Conservation (phyloP, 371 early-diverging fungal genomes). For the Cokeromyces recurvatus region DNA sequence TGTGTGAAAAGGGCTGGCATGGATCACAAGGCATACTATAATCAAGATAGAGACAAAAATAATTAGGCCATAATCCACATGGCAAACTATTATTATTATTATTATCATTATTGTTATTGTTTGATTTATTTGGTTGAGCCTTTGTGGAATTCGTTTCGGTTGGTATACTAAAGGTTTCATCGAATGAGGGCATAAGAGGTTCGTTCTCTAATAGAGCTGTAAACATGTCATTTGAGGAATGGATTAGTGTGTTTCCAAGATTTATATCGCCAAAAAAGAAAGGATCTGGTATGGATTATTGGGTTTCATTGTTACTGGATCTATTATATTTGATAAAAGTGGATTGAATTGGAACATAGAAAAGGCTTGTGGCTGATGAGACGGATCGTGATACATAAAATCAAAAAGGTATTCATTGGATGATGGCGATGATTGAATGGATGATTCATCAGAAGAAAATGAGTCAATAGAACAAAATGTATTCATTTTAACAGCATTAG, state of each 20-base stretch:
- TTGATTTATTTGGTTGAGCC: background rate
- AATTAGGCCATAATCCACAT: slow-evolving; percentile 39
- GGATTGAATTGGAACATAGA: background rate
- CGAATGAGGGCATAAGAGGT: no score
- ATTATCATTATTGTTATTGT: background rate
- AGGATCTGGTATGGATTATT: slow-evolving; percentile 26
- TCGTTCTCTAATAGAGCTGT: no score
- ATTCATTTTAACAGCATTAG: background rate
- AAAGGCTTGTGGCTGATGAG: no score
- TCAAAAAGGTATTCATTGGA: no score
- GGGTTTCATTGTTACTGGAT: slow-evolving; percentile 1
- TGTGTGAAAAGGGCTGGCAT: slow-evolving; percentile 25
- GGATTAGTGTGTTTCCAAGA: no score
- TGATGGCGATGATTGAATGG: no score
- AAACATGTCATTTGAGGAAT: slow-evolving; percentile 33
- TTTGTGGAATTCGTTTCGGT: no score
- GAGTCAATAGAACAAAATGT: background rate
- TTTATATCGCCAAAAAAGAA: slow-evolving; percentile 39
- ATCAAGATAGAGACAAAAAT: slow-evolving; percentile 44
- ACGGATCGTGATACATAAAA: no score
- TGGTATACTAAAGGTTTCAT: no score
- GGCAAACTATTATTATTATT: background rate
- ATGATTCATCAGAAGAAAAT: no score
- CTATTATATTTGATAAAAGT: no score
- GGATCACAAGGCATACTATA: slow-evolving; percentile 35